phyloP scores from a whole-genome alignment of 257 asterid genomes.

The Vinca minor region DNA sequence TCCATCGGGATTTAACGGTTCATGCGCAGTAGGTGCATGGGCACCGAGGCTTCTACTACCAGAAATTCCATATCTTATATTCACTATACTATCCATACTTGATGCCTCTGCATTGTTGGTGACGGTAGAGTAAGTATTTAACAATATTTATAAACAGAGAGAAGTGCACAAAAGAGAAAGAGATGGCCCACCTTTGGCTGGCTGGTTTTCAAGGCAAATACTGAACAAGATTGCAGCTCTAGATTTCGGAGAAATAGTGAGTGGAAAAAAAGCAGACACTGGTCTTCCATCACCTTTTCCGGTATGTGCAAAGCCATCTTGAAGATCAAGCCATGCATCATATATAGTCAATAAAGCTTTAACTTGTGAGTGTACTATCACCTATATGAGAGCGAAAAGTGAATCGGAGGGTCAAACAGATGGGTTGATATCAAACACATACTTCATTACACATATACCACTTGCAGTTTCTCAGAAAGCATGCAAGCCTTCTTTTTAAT shows the following conservation, averaged over 20 bases:
- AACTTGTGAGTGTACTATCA: conserved; percentile 86
- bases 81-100: conserved; percentile 55
- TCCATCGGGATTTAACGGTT: conserved; percentile 36
- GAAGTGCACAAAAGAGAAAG: conserved; percentile 8
- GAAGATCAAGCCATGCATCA: conserved; percentile 95
- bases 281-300: conserved; percentile 69
- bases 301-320: conserved; percentile 79
- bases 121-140: not conserved
- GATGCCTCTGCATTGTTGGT: conserved; percentile 39
- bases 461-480: not conserved
- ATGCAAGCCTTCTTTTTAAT: not conserved
- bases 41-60: conserved; percentile 81
- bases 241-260: conserved; percentile 68
- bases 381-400: conserved; percentile 27
- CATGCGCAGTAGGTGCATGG: conserved; percentile 60
- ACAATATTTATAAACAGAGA: conserved; percentile 5
- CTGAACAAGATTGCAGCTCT: conserved; percentile 79
- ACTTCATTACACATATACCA: not conserved
- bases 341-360: conserved; percentile 71
- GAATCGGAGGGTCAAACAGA: not conserved
- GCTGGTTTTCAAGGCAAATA: conserved; percentile 45
- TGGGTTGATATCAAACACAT: not conserved
- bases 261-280: conserved; percentile 67
- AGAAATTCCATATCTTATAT: conserved; percentile 58
- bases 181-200: conserved; percentile 36